These are phyloP conservation scores for Ophiostoma ulmi DNA, from an alignment of 2,329 filamentous ascomycete genomes.

Conservation along the genomic window DNA sequence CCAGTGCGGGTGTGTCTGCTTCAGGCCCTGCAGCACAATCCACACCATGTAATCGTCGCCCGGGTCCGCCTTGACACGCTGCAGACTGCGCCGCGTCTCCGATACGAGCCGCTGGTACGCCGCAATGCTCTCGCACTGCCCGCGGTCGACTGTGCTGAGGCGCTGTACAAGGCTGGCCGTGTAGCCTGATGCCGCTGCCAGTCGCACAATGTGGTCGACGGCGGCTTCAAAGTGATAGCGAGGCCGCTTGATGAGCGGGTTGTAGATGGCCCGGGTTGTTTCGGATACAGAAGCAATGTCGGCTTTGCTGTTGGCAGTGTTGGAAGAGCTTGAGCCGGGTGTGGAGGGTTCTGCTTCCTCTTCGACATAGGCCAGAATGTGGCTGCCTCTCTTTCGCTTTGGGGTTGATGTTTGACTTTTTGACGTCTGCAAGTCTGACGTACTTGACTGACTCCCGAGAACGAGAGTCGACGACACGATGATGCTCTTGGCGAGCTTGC, in stretches of 20 bases:
- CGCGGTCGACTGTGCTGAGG: constrained; percentile 22
- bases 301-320: not conserved
- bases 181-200: constrained; percentile 21
- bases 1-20: constrained; percentile 19
- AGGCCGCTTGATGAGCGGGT: constrained; percentile 19
- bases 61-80: constrained; percentile 21
- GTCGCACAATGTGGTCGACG: constrained; percentile 20
- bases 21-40: constrained; percentile 24
- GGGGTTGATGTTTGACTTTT: not conserved
- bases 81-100: constrained; percentile 22
- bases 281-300: not conserved
- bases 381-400: not conserved
- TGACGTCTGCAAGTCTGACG: not conserved
- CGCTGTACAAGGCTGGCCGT: constrained; percentile 20
- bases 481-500: constrained; percentile 23
- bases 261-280: constrained; percentile 5
- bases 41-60: constrained; percentile 25
- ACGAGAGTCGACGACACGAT: constrained; percentile 21
- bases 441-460: not conserved
- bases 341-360: not conserved
- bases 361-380: not conserved
- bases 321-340: no score
- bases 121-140: constrained; percentile 23
- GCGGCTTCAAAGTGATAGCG: constrained; percentile 23
- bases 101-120: constrained; percentile 26